Percentiles rank a stretch among this genome's conserved stretches.
Conservation (phyloP, 2,329 filamentous ascomycete genomes). For the Microcyclosporella mali region DNA sequence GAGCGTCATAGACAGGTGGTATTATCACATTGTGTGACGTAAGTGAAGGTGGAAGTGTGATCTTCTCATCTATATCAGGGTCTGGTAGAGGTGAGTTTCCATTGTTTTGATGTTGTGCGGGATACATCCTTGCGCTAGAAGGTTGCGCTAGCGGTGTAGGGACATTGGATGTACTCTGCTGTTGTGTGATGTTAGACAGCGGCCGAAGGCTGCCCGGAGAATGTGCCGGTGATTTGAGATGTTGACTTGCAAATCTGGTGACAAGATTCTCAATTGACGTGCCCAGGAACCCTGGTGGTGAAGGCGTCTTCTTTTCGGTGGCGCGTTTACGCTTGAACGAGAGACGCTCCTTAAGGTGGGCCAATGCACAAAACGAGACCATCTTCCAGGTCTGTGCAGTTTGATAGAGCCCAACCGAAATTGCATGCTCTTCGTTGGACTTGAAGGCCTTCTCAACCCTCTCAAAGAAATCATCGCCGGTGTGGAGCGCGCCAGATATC, state of each 20-base stretch:
- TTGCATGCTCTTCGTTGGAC: constrained; percentile 10
- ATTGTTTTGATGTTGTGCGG: neutral
- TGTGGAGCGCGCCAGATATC: constrained; percentile 1
- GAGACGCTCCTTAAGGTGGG: constrained; percentile 41
- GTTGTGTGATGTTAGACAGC: constrained; percentile 19
- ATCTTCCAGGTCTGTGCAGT: constrained; percentile 56
- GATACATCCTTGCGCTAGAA: constrained; percentile 8
- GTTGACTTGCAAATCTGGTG: constrained; percentile 11
- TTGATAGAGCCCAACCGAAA: constrained; percentile 37
- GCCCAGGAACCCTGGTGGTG: constrained; percentile 2
- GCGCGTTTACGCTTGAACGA: constrained; percentile 9
- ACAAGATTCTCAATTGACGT: constrained; percentile 17
- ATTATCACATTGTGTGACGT: constrained; percentile 5
- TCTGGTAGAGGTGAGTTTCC: constrained; percentile 30
- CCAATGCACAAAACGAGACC: constrained; percentile 45
- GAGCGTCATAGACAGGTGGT: neutral
- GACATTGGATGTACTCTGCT: constrained; percentile 46
- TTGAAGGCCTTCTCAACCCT: constrained; percentile 16
- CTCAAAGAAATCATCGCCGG: constrained; percentile 10
- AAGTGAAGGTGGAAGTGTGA: constrained; percentile 24
- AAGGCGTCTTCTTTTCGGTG: constrained; percentile 1
- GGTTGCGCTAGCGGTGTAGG: constrained; percentile 49
- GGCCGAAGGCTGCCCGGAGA: constrained; percentile 14
- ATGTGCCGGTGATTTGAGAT: constrained; percentile 14
- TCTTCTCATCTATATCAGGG: constrained; percentile 19